Evolutionary conservation across 2,329 filamentous ascomycete species (phyloP).

Genomic region (Dactylellina sp.): DNA sequence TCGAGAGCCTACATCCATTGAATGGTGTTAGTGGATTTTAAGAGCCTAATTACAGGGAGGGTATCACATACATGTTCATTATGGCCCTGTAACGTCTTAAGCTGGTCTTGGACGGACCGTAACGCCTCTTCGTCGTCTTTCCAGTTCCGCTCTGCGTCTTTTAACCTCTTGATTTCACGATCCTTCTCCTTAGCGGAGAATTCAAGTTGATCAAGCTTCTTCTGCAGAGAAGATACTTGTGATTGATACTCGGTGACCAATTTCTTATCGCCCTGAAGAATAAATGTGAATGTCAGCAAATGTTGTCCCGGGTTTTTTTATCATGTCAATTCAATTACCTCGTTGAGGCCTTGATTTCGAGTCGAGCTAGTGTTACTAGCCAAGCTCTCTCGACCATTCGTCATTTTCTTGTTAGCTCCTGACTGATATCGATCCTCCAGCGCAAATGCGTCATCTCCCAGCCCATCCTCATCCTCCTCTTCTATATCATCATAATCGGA

Average conservation of each 20-base stretch:
- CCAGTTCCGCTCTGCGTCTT: slow-evolving; percentile 70
- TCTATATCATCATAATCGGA: slow-evolving; percentile 84
- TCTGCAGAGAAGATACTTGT: slow-evolving; percentile 79
- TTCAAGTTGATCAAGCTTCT: slow-evolving; percentile 79
- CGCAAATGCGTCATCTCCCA: slow-evolving; percentile 75
- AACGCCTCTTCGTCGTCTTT: slow-evolving; percentile 65
- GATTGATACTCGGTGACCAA: slow-evolving; percentile 81
- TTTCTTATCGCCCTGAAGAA: slow-evolving; percentile 73
- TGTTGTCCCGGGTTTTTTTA: slow-evolving; percentile 3
- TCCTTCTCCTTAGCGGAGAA: slow-evolving; percentile 76
- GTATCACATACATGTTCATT: slow-evolving; percentile 37
- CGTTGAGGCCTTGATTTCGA: slow-evolving; percentile 64
- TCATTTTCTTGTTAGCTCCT: slow-evolving; percentile 61
- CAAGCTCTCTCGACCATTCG: slow-evolving; percentile 66
- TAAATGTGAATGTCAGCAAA: slow-evolving; percentile 61
- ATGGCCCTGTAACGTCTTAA: slow-evolving; percentile 31
- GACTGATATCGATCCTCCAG: slow-evolving; percentile 66
- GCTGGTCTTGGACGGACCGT: slow-evolving; percentile 56
- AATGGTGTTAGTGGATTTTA: slow-evolving; percentile 1
- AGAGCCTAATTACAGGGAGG: slow-evolving; percentile 11
- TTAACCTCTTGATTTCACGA: slow-evolving; percentile 72
- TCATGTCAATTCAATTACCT: slow-evolving; percentile 35
- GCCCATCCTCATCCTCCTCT: slow-evolving; percentile 69
- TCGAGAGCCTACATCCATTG: slow-evolving; percentile 33
- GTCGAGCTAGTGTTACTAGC: slow-evolving; percentile 66